phyloP scores from a whole-genome alignment of 1,284 basidiomycete genomes.

The Tilletia setariae region DNA sequence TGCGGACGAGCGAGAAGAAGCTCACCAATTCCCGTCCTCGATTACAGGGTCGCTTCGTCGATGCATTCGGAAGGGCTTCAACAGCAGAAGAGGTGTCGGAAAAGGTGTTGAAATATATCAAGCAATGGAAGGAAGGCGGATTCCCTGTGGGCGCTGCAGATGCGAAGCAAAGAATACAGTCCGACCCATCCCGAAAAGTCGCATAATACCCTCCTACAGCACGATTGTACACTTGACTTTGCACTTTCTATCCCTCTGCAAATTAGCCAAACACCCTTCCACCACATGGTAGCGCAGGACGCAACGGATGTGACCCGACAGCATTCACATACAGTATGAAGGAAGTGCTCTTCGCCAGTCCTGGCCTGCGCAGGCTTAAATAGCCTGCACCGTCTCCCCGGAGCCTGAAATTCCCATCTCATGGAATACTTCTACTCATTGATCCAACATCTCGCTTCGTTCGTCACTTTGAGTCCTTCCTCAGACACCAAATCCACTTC shows the following conservation, averaged over 20 bases:
- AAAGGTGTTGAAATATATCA: slow-evolving; percentile 60
- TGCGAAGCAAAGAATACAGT: slow-evolving; percentile 73
- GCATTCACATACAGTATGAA: too few relatives aligned
- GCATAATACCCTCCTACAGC: slow-evolving; percentile 76
- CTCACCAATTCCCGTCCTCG: not conserved
- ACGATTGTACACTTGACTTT: slow-evolving; percentile 82
- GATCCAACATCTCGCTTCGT: too few relatives aligned
- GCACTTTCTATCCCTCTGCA: slow-evolving; percentile 51
- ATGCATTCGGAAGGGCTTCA: slow-evolving; percentile 87
- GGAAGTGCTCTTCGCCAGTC: too few relatives aligned
- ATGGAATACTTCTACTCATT: too few relatives aligned
- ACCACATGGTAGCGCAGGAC: too few relatives aligned
- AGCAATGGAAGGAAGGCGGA: slow-evolving; percentile 57
- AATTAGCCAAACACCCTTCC: too few relatives aligned
- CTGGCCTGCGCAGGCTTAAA: too few relatives aligned
- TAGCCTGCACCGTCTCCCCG: too few relatives aligned
- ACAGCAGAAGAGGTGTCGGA: slow-evolving; percentile 67
- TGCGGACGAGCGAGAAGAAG: not conserved
- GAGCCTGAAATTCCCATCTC: too few relatives aligned
- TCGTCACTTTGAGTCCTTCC: too few relatives aligned
- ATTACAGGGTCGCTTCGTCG: slow-evolving; percentile 65
- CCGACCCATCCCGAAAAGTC: slow-evolving; percentile 70
- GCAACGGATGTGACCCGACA: too few relatives aligned
- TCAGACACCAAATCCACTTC: too few relatives aligned
- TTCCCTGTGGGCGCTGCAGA: slow-evolving; percentile 47